These are phyloP conservation scores for Suhomyces tanzawaensis DNA, from an alignment of 805 yeast species.

Conservation along the genomic window DNA sequence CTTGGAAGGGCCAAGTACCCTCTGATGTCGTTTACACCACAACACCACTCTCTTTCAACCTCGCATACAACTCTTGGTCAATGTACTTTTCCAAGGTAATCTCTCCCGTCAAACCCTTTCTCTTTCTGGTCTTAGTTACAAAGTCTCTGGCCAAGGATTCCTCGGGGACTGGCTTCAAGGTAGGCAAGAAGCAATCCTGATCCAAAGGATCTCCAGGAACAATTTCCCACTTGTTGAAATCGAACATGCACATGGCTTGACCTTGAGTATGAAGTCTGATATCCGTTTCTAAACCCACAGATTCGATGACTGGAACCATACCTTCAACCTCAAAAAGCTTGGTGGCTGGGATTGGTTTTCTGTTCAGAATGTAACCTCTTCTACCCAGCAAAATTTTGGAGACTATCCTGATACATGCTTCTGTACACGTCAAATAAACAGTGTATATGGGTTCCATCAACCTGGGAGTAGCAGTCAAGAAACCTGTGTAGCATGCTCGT, in stretches of 20 bases:
- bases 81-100: conserved; percentile 59
- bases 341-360: conserved; percentile 67
- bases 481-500: conserved; percentile 79
- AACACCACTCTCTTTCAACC: conserved; percentile 50
- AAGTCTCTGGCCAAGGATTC: conserved; percentile 81
- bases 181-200: conserved; percentile 56
- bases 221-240: conserved; percentile 67
- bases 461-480: conserved; percentile 74
- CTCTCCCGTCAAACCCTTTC: conserved; percentile 82
- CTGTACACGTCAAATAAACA: conserved; percentile 56
- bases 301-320: conserved; percentile 80
- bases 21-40: no score
- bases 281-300: conserved; percentile 87
- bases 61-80: conserved; percentile 55
- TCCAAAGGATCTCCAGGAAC: conserved; percentile 95
- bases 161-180: conserved; percentile 71
- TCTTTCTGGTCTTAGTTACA: conserved; percentile 79
- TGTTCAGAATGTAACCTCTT: conserved; percentile 57
- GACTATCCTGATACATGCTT: conserved; percentile 46
- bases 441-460: conserved; percentile 79
- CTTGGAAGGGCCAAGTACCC: no score
- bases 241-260: conserved; percentile 64
- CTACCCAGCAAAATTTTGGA: conserved; percentile 53
- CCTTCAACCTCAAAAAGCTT: conserved; percentile 63
- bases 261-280: conserved; percentile 76